Percentiles rank a stretch among this genome's conserved stretches.
These are phyloP conservation scores for Penicillium sp. DNA, from an alignment of 2,329 filamentous ascomycete species.

Conservation along the genomic window DNA sequence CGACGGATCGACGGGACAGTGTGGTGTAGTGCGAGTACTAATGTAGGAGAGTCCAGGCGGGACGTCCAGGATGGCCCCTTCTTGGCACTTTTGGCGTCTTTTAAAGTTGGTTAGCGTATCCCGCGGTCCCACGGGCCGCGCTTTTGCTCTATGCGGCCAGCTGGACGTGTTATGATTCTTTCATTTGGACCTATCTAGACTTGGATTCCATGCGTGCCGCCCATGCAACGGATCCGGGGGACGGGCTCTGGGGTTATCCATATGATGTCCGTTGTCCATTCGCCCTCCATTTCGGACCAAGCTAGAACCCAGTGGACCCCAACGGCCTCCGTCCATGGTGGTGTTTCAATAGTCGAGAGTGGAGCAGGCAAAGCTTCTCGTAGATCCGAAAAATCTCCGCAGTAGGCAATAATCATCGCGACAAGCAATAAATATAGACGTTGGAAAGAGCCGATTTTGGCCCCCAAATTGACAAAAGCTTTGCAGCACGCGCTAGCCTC, in stretches of 20 bases:
- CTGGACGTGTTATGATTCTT: background rate
- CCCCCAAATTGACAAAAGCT: constrained; percentile 6
- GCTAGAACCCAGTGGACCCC: background rate
- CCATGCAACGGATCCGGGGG: background rate
- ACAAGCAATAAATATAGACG: too few species aligned
- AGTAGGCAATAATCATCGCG: background rate
- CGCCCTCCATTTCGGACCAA: background rate
- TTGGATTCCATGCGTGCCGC: background rate
- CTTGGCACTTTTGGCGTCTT: constrained; percentile 10
- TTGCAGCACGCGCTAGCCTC: constrained; percentile 16
- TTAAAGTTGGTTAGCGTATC: constrained; percentile 13
- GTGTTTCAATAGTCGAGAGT: background rate
- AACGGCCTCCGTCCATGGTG: background rate
- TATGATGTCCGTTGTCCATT: background rate
- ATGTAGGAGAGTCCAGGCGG: background rate
- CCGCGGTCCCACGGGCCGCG: constrained; percentile 9
- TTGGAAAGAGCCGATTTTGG: background rate
- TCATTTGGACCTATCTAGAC: background rate
- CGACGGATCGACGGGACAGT: background rate
- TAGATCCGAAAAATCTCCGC: background rate
- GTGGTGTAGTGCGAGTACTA: background rate
- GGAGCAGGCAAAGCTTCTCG: background rate
- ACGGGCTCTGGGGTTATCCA: background rate
- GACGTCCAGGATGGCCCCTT: constrained; percentile 14
- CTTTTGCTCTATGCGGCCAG: constrained; percentile 3